Conservation (phyloP, 1,139 yeast genomes). For the Saccharomyces hybrid region DNA sequence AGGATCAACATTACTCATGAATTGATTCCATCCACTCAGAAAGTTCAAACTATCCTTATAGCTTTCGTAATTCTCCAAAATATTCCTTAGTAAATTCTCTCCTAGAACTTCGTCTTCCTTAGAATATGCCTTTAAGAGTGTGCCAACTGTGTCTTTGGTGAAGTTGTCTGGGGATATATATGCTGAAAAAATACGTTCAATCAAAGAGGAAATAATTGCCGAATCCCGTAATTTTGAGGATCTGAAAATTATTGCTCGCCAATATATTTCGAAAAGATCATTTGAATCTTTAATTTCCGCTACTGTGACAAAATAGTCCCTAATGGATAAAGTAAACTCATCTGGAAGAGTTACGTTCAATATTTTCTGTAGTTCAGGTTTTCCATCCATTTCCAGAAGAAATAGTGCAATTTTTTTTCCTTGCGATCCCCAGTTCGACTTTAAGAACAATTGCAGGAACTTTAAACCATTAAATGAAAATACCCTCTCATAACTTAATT, state of each 20-base stretch:
- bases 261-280: constrained; percentile 34
- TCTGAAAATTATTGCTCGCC: constrained; percentile 25
- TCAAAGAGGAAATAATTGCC: constrained; percentile 9
- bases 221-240: constrained; percentile 11
- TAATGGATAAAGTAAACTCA: constrained; percentile 12
- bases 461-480: constrained; percentile 39
- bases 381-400: constrained; percentile 34
- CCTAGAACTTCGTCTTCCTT: constrained; percentile 3
- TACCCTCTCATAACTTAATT: constrained; percentile 41
- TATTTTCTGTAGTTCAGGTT: constrained; percentile 8
- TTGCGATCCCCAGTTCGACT: constrained; percentile 32
- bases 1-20: constrained; percentile 10
- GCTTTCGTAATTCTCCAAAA: constrained; percentile 9
- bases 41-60: constrained; percentile 19
- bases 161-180: constrained; percentile 15
- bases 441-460: constrained; percentile 45
- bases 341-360: constrained; percentile 17
- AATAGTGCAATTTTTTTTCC: constrained; percentile 42
- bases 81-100: constrained; percentile 4
- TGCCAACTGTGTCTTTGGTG: constrained; percentile 24
- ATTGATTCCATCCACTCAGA: constrained; percentile 19
- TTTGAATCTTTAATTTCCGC: constrained; percentile 8
- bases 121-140: constrained; percentile 11
- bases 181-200: constrained; percentile 7
- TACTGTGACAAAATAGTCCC: not conserved